These are phyloP conservation scores for Primulina tabacum DNA, from an alignment of 257 asterid genomes.

Conservation along the genomic window DNA sequence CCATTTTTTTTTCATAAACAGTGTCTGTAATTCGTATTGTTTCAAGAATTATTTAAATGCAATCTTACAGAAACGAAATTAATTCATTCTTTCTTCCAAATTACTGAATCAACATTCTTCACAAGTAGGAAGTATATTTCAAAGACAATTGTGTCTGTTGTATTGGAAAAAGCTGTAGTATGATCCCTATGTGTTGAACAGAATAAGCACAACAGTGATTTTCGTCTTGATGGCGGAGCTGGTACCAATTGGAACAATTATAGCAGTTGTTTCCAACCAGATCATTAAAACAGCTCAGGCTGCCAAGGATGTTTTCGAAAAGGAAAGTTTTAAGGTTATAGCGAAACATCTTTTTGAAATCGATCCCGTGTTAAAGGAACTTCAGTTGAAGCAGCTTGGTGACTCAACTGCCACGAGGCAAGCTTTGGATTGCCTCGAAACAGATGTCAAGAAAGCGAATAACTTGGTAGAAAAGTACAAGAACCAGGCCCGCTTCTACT, in stretches of 20 bases:
- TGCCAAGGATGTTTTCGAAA: slow-evolving; percentile 51
- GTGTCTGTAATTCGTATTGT: too few relatives aligned
- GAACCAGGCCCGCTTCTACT: slow-evolving; percentile 49
- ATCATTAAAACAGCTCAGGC: slow-evolving; percentile 50
- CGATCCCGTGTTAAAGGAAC: slow-evolving; percentile 45
- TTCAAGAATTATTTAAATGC: too few relatives aligned
- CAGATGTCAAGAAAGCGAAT: slow-evolving; percentile 49
- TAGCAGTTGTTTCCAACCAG: slow-evolving; percentile 46
- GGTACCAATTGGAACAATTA: slow-evolving; percentile 51
- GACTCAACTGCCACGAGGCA: slow-evolving; percentile 53
- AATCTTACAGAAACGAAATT: too few relatives aligned
- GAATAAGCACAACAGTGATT: too few relatives aligned
- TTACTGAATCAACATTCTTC: too few relatives aligned
- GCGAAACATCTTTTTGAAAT: slow-evolving; percentile 48
- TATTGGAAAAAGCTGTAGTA: too few relatives aligned
- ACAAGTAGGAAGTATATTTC: too few relatives aligned
- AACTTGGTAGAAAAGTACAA: slow-evolving; percentile 53
- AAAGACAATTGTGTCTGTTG: too few relatives aligned
- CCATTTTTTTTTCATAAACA: too few relatives aligned
- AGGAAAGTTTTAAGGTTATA: slow-evolving; percentile 50
- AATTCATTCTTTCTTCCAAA: too few relatives aligned
- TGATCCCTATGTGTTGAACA: too few relatives aligned
- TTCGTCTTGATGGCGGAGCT: slow-evolving; percentile 33
- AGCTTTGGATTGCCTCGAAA: slow-evolving; percentile 54
- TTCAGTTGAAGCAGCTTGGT: slow-evolving; percentile 39